Percentiles rank a stretch among this genome's conserved stretches.
Evolutionary conservation across 2,329 filamentous ascomycete species (phyloP).

Genomic region (Talaromyces sp.): DNA sequence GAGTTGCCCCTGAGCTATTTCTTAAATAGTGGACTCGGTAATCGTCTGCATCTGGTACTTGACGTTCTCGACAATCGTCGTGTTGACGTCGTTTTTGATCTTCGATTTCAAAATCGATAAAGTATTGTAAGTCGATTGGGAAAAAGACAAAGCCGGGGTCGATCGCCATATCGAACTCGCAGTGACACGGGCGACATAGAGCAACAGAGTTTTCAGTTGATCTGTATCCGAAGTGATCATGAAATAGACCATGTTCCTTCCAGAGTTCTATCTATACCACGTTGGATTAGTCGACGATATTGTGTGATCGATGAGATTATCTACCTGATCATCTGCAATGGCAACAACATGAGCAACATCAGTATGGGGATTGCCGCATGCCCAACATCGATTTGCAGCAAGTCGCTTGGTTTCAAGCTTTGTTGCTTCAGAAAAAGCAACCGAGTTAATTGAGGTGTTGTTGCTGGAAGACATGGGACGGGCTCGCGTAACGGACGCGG

Average conservation of each 20-base stretch:
- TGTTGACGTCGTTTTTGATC: conserved; percentile 3
- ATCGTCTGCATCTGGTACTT: conserved; percentile 4
- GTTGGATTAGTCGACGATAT: not conserved
- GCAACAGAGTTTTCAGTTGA: conserved; percentile 18
- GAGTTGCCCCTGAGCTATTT: not conserved
- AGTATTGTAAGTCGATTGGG: conserved; percentile 20
- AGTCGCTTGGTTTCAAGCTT: too few relatives aligned
- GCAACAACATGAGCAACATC: too few relatives aligned
- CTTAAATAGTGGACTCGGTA: not conserved
- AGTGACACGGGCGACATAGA: conserved; percentile 21
- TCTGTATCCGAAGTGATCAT: not conserved
- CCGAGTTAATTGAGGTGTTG: too few relatives aligned
- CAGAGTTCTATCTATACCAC: not conserved
- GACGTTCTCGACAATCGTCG: not conserved
- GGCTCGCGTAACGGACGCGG: too few relatives aligned
- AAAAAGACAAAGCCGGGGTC: conserved; percentile 20
- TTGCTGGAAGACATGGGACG: too few relatives aligned
- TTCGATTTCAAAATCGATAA: conserved; percentile 21
- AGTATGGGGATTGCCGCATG: too few relatives aligned
- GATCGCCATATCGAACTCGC: conserved; percentile 15
- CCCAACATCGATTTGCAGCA: too few relatives aligned
- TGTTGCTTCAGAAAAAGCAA: too few relatives aligned
- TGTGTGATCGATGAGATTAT: not conserved
- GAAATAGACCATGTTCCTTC: not conserved
- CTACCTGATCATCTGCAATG: not conserved